Base-by-base conservation (phyloP, 208 protist species). In the Wallacemonas sp. region DNA sequence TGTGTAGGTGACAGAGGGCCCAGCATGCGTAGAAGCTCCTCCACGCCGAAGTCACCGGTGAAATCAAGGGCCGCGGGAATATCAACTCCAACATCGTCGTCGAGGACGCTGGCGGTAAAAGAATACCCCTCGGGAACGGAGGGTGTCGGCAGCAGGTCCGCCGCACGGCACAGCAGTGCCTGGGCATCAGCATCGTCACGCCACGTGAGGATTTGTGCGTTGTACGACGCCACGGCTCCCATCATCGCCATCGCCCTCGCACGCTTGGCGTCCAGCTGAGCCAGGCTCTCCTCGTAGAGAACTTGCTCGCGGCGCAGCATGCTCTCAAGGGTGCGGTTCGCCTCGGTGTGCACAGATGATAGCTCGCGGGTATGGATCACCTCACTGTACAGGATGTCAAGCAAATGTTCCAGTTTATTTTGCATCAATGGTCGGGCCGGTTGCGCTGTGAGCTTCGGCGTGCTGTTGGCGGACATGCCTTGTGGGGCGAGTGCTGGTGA, bases 321-420 rank as follows among this genome's bases (percentile, higher is more conserved):
- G 9, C 57, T 59, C 55, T 91, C 81, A 36, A 93, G 76, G 1
- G 80, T 85, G 4, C 77, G 83, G 71, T 90, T 93, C 0, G 81
- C 84, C 54, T 93, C 83, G 13, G 73, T 63, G 48, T 93, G 84
- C 6, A 85, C 80, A 29, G 60, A 48, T 27, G 85, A 66, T n/a
- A 85, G 65, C 50, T 91, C 83, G 6, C 81, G 77, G 50, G 81
- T 71, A 21, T 76, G 79, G 15, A 72, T 27, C 12, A 91, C 83
- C 50, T 92, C 82, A 6, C 66, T 66, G 59, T 85, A 79, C 9
- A 92, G 63, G 74, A 90, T 72, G 45, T 91, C 77, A 34, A 94
- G 63, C 37, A 92, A 68, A 45, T 86, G 73, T 59, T 94, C 82
- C 46, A 90, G 76, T 38, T 68, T 76, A 45, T 50, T 62, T 26